Evolutionary conservation across 2,329 filamentous ascomycete species (phyloP), one percentile per base, ranked within the genome.

Genomic region (Calonectria fujianensis): DNA sequence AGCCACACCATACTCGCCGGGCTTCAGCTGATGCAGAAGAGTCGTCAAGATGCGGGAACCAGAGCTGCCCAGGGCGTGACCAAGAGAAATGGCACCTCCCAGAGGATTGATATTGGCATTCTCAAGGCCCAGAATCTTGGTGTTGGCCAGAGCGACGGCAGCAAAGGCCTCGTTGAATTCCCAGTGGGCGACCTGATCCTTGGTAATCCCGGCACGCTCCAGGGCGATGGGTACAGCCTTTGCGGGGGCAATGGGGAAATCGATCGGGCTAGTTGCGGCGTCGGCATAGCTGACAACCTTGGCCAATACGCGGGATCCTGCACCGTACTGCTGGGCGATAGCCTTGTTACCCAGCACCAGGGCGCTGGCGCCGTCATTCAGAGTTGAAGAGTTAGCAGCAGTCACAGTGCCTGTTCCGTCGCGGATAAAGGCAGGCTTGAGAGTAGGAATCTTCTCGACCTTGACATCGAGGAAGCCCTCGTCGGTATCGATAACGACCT

Each of bases 151-250:
- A 85, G 98, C 97, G 37, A 98, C 96, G 6, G 95, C 95, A 35
- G 97, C 96, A 83, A 99, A 99, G 0, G 97, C 97, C 87, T 99
- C 97, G 85, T 99, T 99, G 86, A 99, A 98, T 85, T 98, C 97
- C 96, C 97, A 98, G 29, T 98, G 88, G 7, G 96, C 93, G 59
- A 99, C 95, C 85, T 98, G 94, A 61, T 97, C 94, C 86, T 96
- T 95, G 77, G 92, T 95, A 79, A 99, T 96, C 14, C 96, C 96
- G 0, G 97, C 97, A 72, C 96, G 91, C 85, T 96, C 91, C 66
- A 99, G 89, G 14, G 96, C 96, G 80, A 98, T 92, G 4, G 96
- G 96, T 0, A 98, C 96, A 7, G 96, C 96, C 85, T 97, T 96
- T 50, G 97, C 91, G 0, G 97, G 97, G 1, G 97, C 97, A 57